Percentiles rank a stretch among this genome's conserved stretches.
Evolutionary conservation across 768 basidiomycete genomes (phyloP).

Genomic region (Psilocybe azurescens): DNA sequence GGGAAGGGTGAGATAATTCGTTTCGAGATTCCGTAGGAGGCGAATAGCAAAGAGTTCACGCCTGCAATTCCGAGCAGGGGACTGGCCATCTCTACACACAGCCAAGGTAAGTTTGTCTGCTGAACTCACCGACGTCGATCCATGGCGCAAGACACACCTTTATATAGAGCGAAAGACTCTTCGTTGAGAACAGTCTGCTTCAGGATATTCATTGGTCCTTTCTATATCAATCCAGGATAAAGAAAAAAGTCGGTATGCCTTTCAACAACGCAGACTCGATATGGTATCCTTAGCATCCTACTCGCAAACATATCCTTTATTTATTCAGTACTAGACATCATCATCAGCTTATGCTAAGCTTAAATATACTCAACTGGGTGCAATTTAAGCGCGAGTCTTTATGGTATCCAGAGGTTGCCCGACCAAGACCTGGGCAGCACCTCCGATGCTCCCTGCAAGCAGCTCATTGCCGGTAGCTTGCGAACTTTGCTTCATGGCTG

Average conservation of each 20-base stretch:
- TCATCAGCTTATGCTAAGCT: constrained; percentile 1
- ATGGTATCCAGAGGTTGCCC: constrained; percentile 91
- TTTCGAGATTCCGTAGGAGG: constrained; percentile 83
- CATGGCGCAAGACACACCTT: constrained; percentile 60
- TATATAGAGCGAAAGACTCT: constrained; percentile 93
- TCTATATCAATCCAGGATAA: constrained; percentile 45
- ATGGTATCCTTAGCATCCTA: constrained; percentile 15
- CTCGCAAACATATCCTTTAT: constrained; percentile 89
- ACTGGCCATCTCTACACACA: constrained; percentile 81
- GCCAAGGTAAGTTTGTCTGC: background rate
- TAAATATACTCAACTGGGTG: constrained; percentile 59
- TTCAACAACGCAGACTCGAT: background rate
- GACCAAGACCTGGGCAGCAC: constrained; percentile 95
- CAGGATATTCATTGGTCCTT: constrained; percentile 93
- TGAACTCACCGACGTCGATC: background rate
- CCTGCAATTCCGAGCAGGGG: constrained; percentile 93
- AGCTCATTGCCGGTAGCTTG: constrained; percentile 80
- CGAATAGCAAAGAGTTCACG: constrained; percentile 95
- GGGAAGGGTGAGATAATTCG: constrained; percentile 90
- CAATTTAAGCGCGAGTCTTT: constrained; percentile 88
- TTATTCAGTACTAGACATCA: constrained; percentile 1
- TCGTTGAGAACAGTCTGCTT: constrained; percentile 83
- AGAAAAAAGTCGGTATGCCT: background rate
- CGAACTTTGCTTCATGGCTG: constrained; percentile 27
- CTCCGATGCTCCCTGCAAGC: constrained; percentile 86